Evolutionary conservation across 2,329 filamentous ascomycete species (phyloP).

Genomic region (Ophiostoma angusticollis): DNA sequence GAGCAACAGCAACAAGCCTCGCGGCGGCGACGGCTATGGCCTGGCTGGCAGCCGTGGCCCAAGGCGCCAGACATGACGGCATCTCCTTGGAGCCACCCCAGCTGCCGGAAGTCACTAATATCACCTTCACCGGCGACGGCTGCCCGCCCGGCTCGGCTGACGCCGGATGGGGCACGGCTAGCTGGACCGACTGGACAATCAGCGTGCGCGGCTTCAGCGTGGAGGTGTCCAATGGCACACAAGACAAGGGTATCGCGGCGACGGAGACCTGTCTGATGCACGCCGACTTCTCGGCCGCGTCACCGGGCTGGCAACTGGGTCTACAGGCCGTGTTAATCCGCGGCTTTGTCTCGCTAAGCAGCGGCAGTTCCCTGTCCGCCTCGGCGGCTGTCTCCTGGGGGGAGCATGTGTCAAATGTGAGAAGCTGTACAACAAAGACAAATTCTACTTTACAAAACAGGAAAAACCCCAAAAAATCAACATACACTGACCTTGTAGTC

Average conservation of each 20-base stretch:
- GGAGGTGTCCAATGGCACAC: neutral
- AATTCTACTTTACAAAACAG: no score
- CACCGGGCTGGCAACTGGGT: conserved; percentile 1
- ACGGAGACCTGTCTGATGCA: neutral
- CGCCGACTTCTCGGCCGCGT: neutral
- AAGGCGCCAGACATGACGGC: neutral
- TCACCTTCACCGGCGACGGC: neutral
- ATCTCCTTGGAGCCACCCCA: conserved; percentile 1
- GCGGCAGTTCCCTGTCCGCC: neutral
- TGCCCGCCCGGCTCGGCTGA: neutral
- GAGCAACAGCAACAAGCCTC: no score
- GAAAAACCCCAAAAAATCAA: no score
- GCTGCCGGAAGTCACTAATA: neutral
- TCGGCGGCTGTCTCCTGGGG: neutral
- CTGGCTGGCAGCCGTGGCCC: neutral
- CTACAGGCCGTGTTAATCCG: neutral
- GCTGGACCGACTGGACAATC: conserved; percentile 4
- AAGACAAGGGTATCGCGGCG: neutral
- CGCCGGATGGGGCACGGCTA: neutral
- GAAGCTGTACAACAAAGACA: no score
- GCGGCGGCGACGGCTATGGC: no score
- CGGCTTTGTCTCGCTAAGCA: neutral
- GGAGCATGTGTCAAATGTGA: no score
- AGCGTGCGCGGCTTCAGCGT: neutral
- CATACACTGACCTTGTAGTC: no score